Conservation (phyloP, 305 asterid species). For the Fraxinus velutina region DNA sequence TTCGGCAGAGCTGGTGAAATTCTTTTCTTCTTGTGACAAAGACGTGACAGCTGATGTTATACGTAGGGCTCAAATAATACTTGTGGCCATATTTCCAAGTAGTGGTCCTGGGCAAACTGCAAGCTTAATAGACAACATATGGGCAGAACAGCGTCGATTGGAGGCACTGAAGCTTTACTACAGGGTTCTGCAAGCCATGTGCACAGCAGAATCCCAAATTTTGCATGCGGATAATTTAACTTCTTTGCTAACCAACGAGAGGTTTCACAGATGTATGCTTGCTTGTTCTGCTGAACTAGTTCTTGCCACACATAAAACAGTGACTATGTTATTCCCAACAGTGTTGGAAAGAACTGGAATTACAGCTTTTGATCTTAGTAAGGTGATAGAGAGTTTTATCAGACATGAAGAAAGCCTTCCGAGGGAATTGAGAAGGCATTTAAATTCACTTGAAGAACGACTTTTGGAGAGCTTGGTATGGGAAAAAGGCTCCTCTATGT, state of each 20-base stretch:
- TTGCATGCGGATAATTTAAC: conserved; percentile 76
- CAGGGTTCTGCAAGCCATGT: conserved; percentile 90
- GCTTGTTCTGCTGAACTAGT: conserved; percentile 99
- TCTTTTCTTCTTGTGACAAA: conserved; percentile 75
- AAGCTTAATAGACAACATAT: conserved; percentile 80
- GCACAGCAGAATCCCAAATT: conserved; percentile 82
- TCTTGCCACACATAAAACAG: conserved; percentile 98
- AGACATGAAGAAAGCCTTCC: conserved; percentile 97
- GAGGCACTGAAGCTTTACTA: conserved; percentile 91
- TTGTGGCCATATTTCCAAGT: conserved; percentile 92
- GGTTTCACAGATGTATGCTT: conserved; percentile 98
- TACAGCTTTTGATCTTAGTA: conserved; percentile 95
- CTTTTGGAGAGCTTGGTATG: conserved; percentile 96
- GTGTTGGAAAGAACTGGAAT: conserved; percentile 96
- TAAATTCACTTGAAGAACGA: conserved; percentile 94
- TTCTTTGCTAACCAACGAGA: conserved; percentile 83
- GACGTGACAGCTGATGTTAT: conserved; percentile 78
- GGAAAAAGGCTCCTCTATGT: conserved; percentile 99
- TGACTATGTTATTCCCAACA: conserved; percentile 91
- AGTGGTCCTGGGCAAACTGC: conserved; percentile 79
- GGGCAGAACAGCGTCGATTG: conserved; percentile 95
- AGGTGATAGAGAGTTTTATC: conserved; percentile 96
- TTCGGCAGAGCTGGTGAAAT: conserved; percentile 71
- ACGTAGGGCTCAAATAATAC: conserved; percentile 84
- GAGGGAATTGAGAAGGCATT: conserved; percentile 87